Evolutionary conservation across 1,284 basidiomycete genomes (phyloP), one percentile per base, ranked within the genome.

Genomic region (Rhodotorula sp.): DNA sequence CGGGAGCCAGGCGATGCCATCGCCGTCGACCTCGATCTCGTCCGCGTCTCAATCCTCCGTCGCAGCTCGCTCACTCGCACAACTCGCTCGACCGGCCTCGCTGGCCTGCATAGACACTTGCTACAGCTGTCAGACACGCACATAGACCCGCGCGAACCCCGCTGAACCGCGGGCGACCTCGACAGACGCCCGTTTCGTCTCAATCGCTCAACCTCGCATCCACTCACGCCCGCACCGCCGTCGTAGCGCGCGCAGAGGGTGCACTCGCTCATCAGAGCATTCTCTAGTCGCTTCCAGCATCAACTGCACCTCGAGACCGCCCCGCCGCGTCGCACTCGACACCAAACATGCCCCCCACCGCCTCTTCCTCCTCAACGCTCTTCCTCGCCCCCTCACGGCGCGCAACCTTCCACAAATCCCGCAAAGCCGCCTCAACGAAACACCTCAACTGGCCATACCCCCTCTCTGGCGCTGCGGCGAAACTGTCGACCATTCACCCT

Each of bases 381-480:
- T 59, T 62, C 39, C 65, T 72, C 49, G 36, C n/a, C 1, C 34
- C 61, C 19, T n/a, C 59, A 11, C 57, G 71, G 22, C 62, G 71
- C 1, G n/a, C 67, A 15, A 72, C 71, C 20, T 72, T 64, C 62
- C 62, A 70, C 71, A 72, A 72, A 59, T 48, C 57, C 9, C 67
- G 71, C 54, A 72, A 72, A 48, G 70, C 66, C 11, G 58, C 49
- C 20, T 27, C 55, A 1, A 63, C 54, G 39, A 62, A 65, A 30
- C 4, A 9, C 3, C 66, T 62, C 57, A 73, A 73, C 56, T 74
- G 72, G 72, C 72, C 72, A 1, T 59, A 34, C 62, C 59, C 72
- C 0, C 52, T 74, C 54, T 67, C 67, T 34, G 57, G 29, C 36
- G 52, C 61, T 17, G 62, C 61, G 6, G 55, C 67, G 6, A 62